Percentiles rank a stretch among this genome's conserved stretches.
Conservation (phyloP, 306 rosid species). For the Vigna hirtella region DNA sequence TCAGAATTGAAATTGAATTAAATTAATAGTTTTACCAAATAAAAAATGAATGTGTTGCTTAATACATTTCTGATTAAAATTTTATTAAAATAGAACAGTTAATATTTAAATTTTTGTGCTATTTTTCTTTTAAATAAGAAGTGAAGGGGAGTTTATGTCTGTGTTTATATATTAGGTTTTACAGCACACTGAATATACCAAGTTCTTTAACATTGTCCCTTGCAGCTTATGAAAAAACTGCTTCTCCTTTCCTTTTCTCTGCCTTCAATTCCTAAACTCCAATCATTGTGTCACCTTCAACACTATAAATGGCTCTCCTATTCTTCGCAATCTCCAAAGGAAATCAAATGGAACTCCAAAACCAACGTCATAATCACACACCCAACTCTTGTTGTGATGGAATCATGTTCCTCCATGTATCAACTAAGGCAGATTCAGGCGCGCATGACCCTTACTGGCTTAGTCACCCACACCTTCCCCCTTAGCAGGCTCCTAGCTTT, state of each 20-base stretch:
- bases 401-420: conserved; percentile 73
- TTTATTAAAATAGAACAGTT: too few species aligned
- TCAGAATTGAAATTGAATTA: too few species aligned
- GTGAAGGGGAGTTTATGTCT: too few species aligned
- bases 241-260: not conserved
- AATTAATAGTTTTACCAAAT: too few species aligned
- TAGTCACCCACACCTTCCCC: conserved; percentile 70
- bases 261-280: not conserved
- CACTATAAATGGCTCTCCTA: conserved; percentile 44
- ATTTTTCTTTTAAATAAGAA: too few species aligned
- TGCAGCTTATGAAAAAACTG: conserved; percentile 29
- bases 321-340: not conserved
- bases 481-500: conserved; percentile 76
- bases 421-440: conserved; percentile 81
- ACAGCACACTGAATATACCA: too few species aligned
- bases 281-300: not conserved
- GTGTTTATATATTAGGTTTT: too few species aligned
- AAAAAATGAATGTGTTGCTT: too few species aligned
- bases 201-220: not conserved
- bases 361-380: conserved; percentile 68
- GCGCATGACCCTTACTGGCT: conserved; percentile 67
- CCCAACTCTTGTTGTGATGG: conserved; percentile 66
- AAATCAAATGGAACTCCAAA: conserved; percentile 69
- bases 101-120: too few species aligned
- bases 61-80: too few species aligned